phyloP scores from a whole-genome alignment of 2,329 filamentous ascomycete genomes.

The Rutstroemia sp. region DNA sequence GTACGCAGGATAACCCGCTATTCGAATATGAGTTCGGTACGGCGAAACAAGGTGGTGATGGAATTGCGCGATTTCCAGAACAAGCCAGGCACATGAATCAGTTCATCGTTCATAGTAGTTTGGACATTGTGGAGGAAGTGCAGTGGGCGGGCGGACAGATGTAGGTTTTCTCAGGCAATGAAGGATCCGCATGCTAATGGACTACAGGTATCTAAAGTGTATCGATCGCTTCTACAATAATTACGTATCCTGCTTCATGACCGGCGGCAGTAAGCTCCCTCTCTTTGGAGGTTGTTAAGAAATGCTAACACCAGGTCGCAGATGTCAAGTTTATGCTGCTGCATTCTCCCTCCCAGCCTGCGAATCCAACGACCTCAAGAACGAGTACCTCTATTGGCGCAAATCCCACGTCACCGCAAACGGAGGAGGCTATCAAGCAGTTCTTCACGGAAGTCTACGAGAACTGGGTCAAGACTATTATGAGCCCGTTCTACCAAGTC shows the following conservation, averaged over 20 bases:
- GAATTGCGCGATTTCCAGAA: conserved; percentile 78
- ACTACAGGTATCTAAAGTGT: conserved; percentile 79
- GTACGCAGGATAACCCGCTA: conserved; percentile 88
- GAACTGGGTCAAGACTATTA: conserved; percentile 90
- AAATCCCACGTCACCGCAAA: conserved; percentile 82
- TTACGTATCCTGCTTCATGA: conserved; percentile 91
- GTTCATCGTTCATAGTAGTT: conserved; percentile 88
- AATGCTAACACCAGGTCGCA: conserved; percentile 11
- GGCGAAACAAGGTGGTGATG: conserved; percentile 91
- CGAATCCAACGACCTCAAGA: conserved; percentile 38
- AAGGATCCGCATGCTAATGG: conserved; percentile 1
- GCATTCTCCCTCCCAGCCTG: conserved; percentile 62
- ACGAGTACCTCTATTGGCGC: conserved; percentile 66
- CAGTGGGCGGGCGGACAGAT: conserved; percentile 86
- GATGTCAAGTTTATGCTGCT: conserved; percentile 89
- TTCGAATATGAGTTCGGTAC: conserved; percentile 98
- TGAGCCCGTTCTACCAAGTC: conserved; percentile 90
- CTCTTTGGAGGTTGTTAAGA: background rate
- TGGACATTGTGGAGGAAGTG: conserved; percentile 93
- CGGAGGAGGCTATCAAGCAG: conserved; percentile 89
- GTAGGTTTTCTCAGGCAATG: conserved; percentile 40
- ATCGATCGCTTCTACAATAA: conserved; percentile 96
- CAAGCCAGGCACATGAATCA: conserved; percentile 92
- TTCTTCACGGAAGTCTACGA: conserved; percentile 97
- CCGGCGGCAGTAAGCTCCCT: conserved; percentile 55